These are phyloP conservation scores for Phytophthora sp. DNA, from an alignment of 352 stramenopile species.

Conservation along the genomic window DNA sequence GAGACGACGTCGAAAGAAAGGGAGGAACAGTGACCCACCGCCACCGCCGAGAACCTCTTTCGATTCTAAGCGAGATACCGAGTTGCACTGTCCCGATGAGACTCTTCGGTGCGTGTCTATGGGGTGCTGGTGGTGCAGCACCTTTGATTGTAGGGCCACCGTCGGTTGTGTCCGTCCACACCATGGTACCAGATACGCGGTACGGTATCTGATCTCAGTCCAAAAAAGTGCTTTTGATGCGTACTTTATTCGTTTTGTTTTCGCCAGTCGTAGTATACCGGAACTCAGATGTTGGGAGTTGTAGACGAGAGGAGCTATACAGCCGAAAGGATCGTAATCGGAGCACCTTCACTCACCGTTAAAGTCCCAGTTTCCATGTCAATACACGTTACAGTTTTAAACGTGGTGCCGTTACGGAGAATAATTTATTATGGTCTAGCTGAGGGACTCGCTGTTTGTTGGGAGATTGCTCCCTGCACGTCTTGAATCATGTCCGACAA, in stretches of 20 bases:
- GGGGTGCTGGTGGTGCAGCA: conserved; percentile 30
- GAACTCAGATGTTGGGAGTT: not conserved
- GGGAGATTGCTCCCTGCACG: not conserved
- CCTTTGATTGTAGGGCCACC: conserved; percentile 22
- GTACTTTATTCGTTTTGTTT: not conserved
- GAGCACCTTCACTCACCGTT: too few relatives aligned
- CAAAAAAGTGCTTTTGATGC: not conserved
- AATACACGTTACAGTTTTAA: too few relatives aligned
- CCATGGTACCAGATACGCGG: conserved; percentile 9
- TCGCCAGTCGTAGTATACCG: conserved; percentile 15
- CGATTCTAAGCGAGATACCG: conserved; percentile 20
- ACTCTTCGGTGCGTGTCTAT: conserved; percentile 25
- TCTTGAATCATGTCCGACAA: conserved; percentile 71
- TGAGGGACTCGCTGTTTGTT: not conserved
- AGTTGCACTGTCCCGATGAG: conserved; percentile 13
- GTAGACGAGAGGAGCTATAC: too few relatives aligned
- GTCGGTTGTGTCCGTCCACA: conserved; percentile 5
- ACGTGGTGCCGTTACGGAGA: conserved; percentile 17
- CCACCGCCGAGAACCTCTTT: conserved; percentile 43
- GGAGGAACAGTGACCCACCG: conserved; percentile 35
- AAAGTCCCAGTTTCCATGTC: too few relatives aligned
- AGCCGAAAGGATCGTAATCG: too few relatives aligned
- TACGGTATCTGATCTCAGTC: conserved; percentile 8
- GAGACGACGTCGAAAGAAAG: conserved; percentile 20
- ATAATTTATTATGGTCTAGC: conserved; percentile 30